phyloP scores from a whole-genome alignment of 208 protist species.

The Porcisia deanei region DNA sequence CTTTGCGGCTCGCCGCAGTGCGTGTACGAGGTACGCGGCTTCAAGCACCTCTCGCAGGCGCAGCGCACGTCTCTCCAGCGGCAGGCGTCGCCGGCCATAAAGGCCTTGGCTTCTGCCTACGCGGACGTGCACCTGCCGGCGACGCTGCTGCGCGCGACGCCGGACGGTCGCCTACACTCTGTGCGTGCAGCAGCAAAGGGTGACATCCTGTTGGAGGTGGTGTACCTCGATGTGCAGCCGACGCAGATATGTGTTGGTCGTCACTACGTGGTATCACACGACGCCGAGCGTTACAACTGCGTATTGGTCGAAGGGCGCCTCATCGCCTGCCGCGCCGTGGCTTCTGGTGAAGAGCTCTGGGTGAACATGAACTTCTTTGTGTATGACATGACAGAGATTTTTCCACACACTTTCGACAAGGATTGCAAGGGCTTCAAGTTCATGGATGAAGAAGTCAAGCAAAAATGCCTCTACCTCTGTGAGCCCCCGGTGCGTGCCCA shows the following conservation, averaged over 20 bases:
- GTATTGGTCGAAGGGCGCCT: constrained; percentile 81
- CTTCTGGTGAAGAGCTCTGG: constrained; percentile 41
- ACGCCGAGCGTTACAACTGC: constrained; percentile 48
- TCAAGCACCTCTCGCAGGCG: constrained; percentile 67
- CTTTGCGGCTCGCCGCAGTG: constrained; percentile 62
- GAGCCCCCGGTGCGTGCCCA: constrained; percentile 81
- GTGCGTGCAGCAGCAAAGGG: constrained; percentile 36
- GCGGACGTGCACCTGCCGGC: constrained; percentile 49
- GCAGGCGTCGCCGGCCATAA: constrained; percentile 61
- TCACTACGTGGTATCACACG: constrained; percentile 62
- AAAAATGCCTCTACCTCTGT: constrained; percentile 72
- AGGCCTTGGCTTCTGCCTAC: constrained; percentile 43
- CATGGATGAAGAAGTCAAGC: constrained; percentile 64
- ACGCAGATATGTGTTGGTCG: constrained; percentile 58
- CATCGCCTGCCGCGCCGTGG: constrained; percentile 45
- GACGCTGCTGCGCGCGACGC: constrained; percentile 29
- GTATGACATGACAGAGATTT: constrained; percentile 80
- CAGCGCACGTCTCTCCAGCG: constrained; percentile 43
- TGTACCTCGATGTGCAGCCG: constrained; percentile 73
- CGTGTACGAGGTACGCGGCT: constrained; percentile 71
- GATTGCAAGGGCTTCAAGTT: constrained; percentile 73
- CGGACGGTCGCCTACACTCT: constrained; percentile 39
- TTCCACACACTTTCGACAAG: constrained; percentile 53
- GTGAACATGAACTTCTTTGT: constrained; percentile 89
- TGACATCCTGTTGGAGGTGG: constrained; percentile 63